Percentiles rank a stretch among this genome's conserved stretches.
These are phyloP conservation scores for Aspergillus ostianus DNA, from an alignment of 495 filamentous ascomycete species.

Conservation along the genomic window DNA sequence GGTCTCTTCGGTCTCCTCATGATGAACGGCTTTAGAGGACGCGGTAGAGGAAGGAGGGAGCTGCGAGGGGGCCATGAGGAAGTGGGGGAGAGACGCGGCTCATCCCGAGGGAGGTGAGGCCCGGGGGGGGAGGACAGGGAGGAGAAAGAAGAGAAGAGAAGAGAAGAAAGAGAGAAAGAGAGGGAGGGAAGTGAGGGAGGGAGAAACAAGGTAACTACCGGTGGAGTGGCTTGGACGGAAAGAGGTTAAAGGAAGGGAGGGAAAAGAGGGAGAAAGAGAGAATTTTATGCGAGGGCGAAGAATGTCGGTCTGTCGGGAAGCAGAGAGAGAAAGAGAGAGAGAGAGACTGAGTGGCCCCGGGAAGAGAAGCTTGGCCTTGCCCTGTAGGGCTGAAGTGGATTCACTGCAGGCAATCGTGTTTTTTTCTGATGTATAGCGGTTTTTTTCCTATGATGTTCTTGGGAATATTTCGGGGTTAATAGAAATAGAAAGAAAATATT, in stretches of 20 bases:
- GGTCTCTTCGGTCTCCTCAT: conserved; percentile 5
- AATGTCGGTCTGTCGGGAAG: conserved; percentile 7
- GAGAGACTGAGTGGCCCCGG: conserved; percentile 1
- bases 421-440: too few relatives aligned
- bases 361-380: conserved; percentile 8
- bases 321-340: too few relatives aligned
- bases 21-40: neutral
- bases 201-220: neutral
- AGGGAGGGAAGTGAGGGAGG: neutral
- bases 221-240: neutral
- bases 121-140: conserved; percentile 4
- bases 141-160: conserved; percentile 1
- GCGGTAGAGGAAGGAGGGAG: neutral
- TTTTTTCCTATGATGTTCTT: too few relatives aligned
- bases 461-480: too few relatives aligned
- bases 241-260: conserved; percentile 1
- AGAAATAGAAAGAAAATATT: too few relatives aligned
- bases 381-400: conserved; percentile 23
- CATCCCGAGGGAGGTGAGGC: conserved; percentile 2
- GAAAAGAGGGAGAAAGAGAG: conserved; percentile 4
- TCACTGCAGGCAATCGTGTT: neutral
- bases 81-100: conserved; percentile 9
- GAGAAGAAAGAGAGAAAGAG: neutral
- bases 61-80: neutral
- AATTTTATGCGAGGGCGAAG: neutral